A percentile compares a stretch with the other conserved stretches of the same genome.
Evolutionary conservation across 768 basidiomycete genomes (phyloP).

Genomic region (Lentinula sp.): DNA sequence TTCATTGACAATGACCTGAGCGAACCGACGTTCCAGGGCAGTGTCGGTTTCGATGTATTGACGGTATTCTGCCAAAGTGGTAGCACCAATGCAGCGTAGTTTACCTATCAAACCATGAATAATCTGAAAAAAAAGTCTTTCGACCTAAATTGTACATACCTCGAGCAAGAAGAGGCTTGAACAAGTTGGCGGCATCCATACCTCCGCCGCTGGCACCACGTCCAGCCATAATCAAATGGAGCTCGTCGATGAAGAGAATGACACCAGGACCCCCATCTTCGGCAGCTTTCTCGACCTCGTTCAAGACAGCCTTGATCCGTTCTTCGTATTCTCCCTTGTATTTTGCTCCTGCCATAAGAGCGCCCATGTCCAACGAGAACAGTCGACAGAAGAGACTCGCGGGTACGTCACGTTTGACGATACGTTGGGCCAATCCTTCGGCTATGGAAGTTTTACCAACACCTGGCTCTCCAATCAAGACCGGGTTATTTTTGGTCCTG

Average conservation of each 20-base stretch:
- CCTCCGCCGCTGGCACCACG: conserved; percentile 77
- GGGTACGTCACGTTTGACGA: conserved; percentile 90
- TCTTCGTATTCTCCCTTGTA: conserved; percentile 98
- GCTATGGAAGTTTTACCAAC: conserved; percentile 92
- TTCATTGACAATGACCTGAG: conserved; percentile 91
- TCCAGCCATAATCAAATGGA: conserved; percentile 92
- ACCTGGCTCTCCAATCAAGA: conserved; percentile 91
- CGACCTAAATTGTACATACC: conserved; percentile 34
- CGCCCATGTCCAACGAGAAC: conserved; percentile 90
- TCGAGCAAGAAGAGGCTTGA: conserved; percentile 88
- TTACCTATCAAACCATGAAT: conserved; percentile 12
- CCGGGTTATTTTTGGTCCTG: conserved; percentile 96
- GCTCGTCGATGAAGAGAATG: conserved; percentile 93
- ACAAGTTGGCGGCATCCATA: conserved; percentile 90
- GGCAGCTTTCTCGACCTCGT: conserved; percentile 87
- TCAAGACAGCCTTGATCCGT: conserved; percentile 85
- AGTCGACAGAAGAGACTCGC: conserved; percentile 65
- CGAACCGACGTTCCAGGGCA: conserved; percentile 86
- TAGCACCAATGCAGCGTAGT: conserved; percentile 76
- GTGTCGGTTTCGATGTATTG: conserved; percentile 93
- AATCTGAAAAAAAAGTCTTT: background rate
- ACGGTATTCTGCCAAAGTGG: conserved; percentile 86
- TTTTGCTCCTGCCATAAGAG: conserved; percentile 88
- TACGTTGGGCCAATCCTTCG: conserved; percentile 93
- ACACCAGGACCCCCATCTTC: conserved; percentile 71